A percentile compares a stretch with the other conserved stretches of the same genome.
Evolutionary conservation across 2,329 filamentous ascomycete species (phyloP).

Genomic region (Trichoderma koningii): DNA sequence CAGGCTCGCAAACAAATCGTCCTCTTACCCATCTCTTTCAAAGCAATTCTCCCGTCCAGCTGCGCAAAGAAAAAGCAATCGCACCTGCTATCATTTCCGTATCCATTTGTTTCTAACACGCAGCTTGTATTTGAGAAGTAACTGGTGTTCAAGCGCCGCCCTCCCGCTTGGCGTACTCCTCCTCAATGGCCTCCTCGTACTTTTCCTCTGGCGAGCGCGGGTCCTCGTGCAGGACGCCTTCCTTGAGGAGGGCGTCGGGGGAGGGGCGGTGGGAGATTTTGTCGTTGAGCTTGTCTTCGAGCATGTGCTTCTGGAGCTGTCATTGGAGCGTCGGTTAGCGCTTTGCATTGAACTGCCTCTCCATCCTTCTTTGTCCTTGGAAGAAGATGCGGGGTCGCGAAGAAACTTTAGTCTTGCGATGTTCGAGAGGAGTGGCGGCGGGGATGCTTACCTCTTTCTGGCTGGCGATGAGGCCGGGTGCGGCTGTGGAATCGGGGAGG

Average conservation of each 20-base stretch:
- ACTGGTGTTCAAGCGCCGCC: slow-evolving; percentile 53
- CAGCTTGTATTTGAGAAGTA: not conserved
- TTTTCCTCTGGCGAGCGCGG: slow-evolving; percentile 59
- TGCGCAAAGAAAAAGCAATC: too few relatives aligned
- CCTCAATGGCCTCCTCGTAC: slow-evolving; percentile 63
- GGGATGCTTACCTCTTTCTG: slow-evolving; percentile 64
- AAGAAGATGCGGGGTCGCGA: too few relatives aligned
- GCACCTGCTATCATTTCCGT: not conserved
- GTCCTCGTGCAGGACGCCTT: slow-evolving; percentile 75
- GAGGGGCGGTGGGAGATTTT: slow-evolving; percentile 77
- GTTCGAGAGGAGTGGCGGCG: too few relatives aligned
- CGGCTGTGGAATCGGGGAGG: slow-evolving; percentile 74
- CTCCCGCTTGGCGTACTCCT: slow-evolving; percentile 65
- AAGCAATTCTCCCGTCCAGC: too few relatives aligned
- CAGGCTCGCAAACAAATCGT: not conserved
- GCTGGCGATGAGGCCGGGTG: slow-evolving; percentile 75
- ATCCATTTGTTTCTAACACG: not conserved
- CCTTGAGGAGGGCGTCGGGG: slow-evolving; percentile 74
- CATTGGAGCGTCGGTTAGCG: not conserved
- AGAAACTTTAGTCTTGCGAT: too few relatives aligned
- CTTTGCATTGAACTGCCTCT: not conserved
- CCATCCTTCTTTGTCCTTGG: not conserved
- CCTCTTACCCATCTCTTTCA: too few relatives aligned
- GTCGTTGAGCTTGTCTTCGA: slow-evolving; percentile 81
- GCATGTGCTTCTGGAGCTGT: slow-evolving; percentile 81